Evolutionary conservation across 331 rosid species (phyloP).

Genomic region (Erythrophleum ivorense): DNA sequence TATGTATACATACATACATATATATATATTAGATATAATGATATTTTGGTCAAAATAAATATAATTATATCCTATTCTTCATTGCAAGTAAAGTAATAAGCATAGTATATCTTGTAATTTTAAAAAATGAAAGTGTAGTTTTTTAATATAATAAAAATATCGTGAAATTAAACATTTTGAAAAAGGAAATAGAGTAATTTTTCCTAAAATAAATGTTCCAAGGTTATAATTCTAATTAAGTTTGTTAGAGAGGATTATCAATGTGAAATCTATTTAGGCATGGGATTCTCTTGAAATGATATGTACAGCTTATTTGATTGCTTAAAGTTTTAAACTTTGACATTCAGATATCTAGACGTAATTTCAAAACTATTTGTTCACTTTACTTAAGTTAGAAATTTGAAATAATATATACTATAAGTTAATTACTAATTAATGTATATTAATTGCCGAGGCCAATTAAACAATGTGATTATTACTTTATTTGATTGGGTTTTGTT

Average conservation of each 20-base stretch:
- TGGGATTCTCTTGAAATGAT: background rate
- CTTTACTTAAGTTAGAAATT: background rate
- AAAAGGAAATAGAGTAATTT: background rate
- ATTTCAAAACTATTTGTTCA: too few species aligned
- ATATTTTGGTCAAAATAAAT: too few species aligned
- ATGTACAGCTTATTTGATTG: background rate
- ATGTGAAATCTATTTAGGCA: background rate
- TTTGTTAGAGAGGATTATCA: background rate
- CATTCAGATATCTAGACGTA: background rate
- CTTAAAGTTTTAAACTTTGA: slow-evolving; percentile 8
- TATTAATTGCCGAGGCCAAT: too few species aligned
- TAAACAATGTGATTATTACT: background rate
- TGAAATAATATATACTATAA: too few species aligned
- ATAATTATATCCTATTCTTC: too few species aligned
- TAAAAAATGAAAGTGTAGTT: too few species aligned
- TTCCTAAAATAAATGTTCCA: background rate
- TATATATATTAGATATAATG: too few species aligned
- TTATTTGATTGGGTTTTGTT: background rate
- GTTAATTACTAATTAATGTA: too few species aligned
- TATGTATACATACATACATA: too few species aligned
- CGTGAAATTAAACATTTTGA: background rate
- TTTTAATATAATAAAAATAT: too few species aligned
- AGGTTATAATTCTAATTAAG: background rate
- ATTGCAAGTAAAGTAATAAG: too few species aligned
- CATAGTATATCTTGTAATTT: too few species aligned